Evolutionary conservation across 2,329 filamentous ascomycete genomes (phyloP).

Genomic region (Davidsoniella neocaledoniae): DNA sequence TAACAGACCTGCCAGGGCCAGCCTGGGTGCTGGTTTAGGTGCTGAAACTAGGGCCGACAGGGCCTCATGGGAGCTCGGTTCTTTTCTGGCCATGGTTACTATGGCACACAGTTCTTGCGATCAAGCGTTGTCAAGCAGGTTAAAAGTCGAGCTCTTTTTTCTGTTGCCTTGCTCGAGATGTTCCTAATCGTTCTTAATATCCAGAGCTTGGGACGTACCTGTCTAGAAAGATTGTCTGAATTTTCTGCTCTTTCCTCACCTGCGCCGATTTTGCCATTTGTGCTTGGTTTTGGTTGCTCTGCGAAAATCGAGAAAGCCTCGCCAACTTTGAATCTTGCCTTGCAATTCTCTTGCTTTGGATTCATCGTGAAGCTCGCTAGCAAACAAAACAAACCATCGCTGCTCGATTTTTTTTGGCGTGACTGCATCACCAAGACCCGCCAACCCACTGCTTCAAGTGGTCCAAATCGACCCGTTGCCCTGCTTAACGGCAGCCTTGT

Average conservation of each 20-base stretch:
- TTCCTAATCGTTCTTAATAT: neutral
- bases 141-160: neutral
- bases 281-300: neutral
- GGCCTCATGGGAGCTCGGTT: constrained; percentile 7
- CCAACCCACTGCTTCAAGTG: too few relatives aligned
- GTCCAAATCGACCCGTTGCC: too few relatives aligned
- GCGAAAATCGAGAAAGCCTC: neutral
- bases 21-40: constrained; percentile 8
- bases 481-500: neutral
- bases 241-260: constrained; percentile 1
- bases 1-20: neutral
- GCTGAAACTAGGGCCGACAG: constrained; percentile 11
- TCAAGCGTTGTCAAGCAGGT: neutral
- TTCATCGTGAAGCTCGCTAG: too few relatives aligned
- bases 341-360: too few relatives aligned
- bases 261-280: neutral
- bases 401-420: neutral
- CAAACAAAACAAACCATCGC: too few relatives aligned
- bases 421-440: constrained; percentile 1
- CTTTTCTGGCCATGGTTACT: constrained; percentile 8
- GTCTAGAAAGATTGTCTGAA: neutral
- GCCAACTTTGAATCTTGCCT: too few relatives aligned
- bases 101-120: constrained; percentile 3
- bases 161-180: neutral
- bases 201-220: neutral